These are phyloP conservation scores for Diaporthe sp. DNA, from an alignment of 2,329 filamentous ascomycete species.

Conservation along the genomic window DNA sequence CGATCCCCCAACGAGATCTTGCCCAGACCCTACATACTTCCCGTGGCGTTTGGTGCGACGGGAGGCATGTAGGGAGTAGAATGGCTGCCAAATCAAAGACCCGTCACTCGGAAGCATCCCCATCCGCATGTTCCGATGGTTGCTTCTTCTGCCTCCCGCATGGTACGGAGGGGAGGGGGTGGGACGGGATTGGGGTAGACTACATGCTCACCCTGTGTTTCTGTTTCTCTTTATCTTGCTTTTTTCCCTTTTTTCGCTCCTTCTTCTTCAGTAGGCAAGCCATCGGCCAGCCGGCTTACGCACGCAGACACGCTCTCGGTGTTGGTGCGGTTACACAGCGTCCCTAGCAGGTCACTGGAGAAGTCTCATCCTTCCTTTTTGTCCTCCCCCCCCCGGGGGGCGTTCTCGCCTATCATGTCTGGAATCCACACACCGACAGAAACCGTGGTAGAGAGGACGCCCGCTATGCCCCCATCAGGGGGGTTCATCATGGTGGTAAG, in stretches of 20 bases:
- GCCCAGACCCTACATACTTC: not conserved
- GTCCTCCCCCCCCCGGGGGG: not conserved
- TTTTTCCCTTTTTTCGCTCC: not conserved
- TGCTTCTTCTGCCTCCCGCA: conserved; percentile 8
- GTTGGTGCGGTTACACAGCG: conserved; percentile 31
- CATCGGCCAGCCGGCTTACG: conserved; percentile 26
- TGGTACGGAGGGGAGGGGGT: not conserved
- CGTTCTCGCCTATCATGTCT: conserved; percentile 24
- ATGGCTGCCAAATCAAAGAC: not conserved
- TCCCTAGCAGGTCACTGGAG: conserved; percentile 35
- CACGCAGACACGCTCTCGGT: not conserved
- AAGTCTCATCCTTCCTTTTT: conserved; percentile 12
- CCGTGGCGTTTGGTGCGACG: not conserved
- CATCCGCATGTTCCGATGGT: conserved; percentile 4
- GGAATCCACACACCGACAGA: conserved; percentile 11
- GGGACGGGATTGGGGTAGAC: not conserved
- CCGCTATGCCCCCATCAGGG: not conserved
- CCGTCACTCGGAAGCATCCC: not conserved
- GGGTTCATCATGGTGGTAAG: conserved; percentile 20
- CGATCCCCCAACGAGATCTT: conserved; percentile 15
- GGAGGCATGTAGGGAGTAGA: not conserved
- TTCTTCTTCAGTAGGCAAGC: conserved; percentile 4
- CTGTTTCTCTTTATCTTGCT: not conserved
- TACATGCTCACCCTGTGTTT: not conserved
- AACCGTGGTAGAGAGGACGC: not conserved